Evolutionary conservation across 2,329 filamentous ascomycete genomes (phyloP).

Genomic region (Furcasterigmium furcatum): DNA sequence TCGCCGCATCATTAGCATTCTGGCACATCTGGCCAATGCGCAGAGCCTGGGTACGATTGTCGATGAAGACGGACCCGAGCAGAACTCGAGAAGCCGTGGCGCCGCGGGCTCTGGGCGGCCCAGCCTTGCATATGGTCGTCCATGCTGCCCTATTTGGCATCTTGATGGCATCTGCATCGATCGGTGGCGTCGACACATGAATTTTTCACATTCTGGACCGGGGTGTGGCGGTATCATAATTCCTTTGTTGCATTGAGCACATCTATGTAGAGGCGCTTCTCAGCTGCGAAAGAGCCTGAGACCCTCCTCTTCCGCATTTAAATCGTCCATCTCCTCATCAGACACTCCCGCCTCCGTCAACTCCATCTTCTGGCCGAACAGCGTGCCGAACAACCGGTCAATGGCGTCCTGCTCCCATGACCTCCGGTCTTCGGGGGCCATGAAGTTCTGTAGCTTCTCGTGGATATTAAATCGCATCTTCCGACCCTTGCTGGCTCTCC

Average conservation of each 20-base stretch:
- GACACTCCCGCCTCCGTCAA: conserved; percentile 57
- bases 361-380: conserved; percentile 68
- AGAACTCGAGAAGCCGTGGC: conserved; percentile 9
- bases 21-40: conserved; percentile 48
- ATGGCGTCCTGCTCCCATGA: conserved; percentile 78
- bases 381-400: conserved; percentile 71
- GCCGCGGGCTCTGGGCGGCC: conserved; percentile 36
- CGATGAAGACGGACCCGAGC: conserved; percentile 12
- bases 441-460: conserved; percentile 97
- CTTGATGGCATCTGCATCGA: conserved; percentile 23
- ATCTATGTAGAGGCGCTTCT: not conserved
- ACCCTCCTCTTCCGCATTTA: conserved; percentile 49
- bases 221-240: conserved; percentile 8
- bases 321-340: conserved; percentile 46
- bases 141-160: conserved; percentile 34
- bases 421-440: conserved; percentile 83
- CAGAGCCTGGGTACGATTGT: conserved; percentile 34
- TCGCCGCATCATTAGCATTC: conserved; percentile 37
- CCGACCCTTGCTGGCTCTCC: conserved; percentile 89
- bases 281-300: conserved; percentile 50
- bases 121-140: conserved; percentile 38
- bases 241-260: no score
- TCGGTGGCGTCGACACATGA: conserved; percentile 4
- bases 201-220: conserved; percentile 1
- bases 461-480: conserved; percentile 94